Evolutionary conservation across 2,329 filamentous ascomycete genomes (phyloP), one percentile per base, ranked within the genome.

Genomic region (Neonectria punicea): DNA sequence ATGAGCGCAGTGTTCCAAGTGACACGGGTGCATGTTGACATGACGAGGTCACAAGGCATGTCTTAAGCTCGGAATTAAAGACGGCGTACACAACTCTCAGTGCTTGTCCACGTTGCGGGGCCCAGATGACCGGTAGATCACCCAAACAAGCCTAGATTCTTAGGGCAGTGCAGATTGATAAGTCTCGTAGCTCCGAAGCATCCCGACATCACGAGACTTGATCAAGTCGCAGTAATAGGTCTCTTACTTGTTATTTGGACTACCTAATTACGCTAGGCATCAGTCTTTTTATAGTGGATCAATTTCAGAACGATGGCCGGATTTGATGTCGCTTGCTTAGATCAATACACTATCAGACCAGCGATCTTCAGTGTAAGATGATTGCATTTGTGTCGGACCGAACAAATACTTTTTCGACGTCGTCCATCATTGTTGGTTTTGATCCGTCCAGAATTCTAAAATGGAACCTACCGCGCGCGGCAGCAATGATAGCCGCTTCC

Each of bases 131-230:
- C 50, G 16, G 50, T 8, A 11, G 25, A 11, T 46, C 8, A 13
- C 57, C 50, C n/a, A n/a, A 60, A 53, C 13, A 47, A 49, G 57
- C 41, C 39, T 60, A 53, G 57, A 53, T 25, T 25, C n/a, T 34
- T 13, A 59, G 41, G 57, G 57, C 49, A 28, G 57, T 36, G 58
- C 41, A 39, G 58, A 60, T 60, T 60, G 34, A 39, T 41, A 46
- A 18, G 44, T 16, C 43, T 60, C 18, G 49, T 36, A 39, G 28
- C 30, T 22, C 57, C 57, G 58, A 60, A 22, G 14, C 22, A 30
- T 30, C 58, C 58, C 50, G 58, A 39, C 50, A 60, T 53, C 58
- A 60, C 58, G 58, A 36, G 58, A 41, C 30, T 11, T 36, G 13
- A 13, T 13, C 13, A 1, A 14, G 34, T 14, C 1, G 22, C 22